phyloP scores from a whole-genome alignment of 768 basidiomycete genomes.

The Naganishia vaughanmartiniae region DNA sequence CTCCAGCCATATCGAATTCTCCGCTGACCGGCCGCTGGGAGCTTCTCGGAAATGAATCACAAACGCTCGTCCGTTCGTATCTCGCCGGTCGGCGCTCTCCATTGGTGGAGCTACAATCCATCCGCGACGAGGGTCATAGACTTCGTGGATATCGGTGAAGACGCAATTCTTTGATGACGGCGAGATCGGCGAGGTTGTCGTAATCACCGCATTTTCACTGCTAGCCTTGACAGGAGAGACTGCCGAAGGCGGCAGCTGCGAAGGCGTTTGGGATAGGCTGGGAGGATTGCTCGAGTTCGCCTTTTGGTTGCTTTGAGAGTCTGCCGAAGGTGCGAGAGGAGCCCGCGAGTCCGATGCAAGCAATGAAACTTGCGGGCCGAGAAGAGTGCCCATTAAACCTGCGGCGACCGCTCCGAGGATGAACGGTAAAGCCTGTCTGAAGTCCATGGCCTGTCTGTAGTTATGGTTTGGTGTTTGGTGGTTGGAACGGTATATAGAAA shows the following conservation, averaged over 20 bases:
- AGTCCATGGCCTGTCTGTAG: background rate
- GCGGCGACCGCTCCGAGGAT: background rate
- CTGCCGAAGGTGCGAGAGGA: background rate
- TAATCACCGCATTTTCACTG: background rate
- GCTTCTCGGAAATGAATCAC: background rate
- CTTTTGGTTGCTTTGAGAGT: background rate
- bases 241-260: background rate
- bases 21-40: conserved; percentile 3
- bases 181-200: background rate
- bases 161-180: background rate
- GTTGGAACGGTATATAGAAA: background rate
- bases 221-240: background rate
- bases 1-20: conserved; percentile 9
- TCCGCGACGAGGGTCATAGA: background rate
- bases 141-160: background rate
- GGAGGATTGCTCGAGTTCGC: background rate
- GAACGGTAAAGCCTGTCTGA: background rate
- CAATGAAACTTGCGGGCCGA: background rate
- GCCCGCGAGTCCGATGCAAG: background rate
- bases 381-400: background rate
- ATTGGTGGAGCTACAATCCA: background rate
- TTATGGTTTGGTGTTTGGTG: background rate
- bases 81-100: background rate
- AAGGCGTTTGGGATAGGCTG: background rate
- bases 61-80: background rate